Percentiles rank a stretch among this genome's conserved stretches.
phyloP scores from a whole-genome alignment of 192 early-diverging fungal species.

The Endogone sp. region DNA sequence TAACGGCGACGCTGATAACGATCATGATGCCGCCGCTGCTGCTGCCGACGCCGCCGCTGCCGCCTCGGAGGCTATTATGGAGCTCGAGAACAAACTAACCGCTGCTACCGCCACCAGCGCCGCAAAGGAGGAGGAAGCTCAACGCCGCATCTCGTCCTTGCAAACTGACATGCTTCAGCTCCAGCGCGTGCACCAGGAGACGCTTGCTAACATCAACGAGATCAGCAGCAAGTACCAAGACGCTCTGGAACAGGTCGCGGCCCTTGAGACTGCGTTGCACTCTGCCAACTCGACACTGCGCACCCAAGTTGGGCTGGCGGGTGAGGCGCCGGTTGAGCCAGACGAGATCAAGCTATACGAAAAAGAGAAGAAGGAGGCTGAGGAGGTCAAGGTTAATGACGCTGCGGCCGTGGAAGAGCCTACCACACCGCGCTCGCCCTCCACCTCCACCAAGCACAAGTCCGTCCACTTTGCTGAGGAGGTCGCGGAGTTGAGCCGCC shows the following conservation, averaged over 20 bases:
- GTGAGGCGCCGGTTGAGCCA: conserved; percentile 9
- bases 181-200: conserved; percentile 16
- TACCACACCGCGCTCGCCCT: not conserved
- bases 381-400: conserved; percentile 7
- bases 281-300: not conserved
- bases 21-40: not conserved
- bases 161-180: not conserved
- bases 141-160: conserved; percentile 2
- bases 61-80: not conserved
- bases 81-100: not conserved
- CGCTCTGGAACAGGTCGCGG: conserved; percentile 11
- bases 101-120: not conserved
- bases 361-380: conserved; percentile 1
- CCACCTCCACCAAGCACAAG: not conserved
- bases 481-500: not conserved
- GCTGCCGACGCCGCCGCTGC: conserved; percentile 7
- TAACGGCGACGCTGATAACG: not conserved
- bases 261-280: not conserved
- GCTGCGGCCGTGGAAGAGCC: conserved; percentile 6
- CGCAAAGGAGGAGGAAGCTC: not conserved
- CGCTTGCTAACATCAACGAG: conserved; percentile 16
- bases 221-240: conserved; percentile 17
- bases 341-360: conserved; percentile 5
- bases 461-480: not conserved
- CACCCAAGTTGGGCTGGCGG: not conserved